Evolutionary conservation across 345 rosid species (phyloP), one percentile per base, ranked within the genome.

Genomic region (Eutrema yunnanense): DNA sequence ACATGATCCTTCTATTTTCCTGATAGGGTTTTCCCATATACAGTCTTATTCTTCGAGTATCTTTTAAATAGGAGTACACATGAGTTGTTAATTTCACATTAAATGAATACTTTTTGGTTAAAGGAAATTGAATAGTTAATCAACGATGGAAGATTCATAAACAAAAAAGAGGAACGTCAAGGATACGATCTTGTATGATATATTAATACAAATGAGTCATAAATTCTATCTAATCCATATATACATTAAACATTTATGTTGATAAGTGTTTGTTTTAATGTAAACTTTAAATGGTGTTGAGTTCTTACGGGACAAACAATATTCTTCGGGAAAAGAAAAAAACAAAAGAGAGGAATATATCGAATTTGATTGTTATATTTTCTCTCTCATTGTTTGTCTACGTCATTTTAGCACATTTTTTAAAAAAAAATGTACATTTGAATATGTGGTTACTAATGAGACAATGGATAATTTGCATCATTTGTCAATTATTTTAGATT

Each of bases 91-190:
- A 30, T 16, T 58, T 46, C 54, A 61, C 43, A 61, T 46, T 27
- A 5, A 48, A 42, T 59, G 40, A 52, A 67, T 67, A 57, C 5
- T 34, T 52, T 72, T 46, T 38, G 34, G 29, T 47, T 5, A 47
- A 16, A 65, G 14, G 29, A 47, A 41, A 61, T 38, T 38, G 14
- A 56, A 50, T 67, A 32, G 56, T 34, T 60, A 52, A 67, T 60
- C n/a, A 60, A 34, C 30, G n/a, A 51, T 42, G 36, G 57, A 61
- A 44, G 69, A 53, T 60, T 52, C 41, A 75, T 27, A 26, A 61
- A 68, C 37, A 44, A 61, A 62, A 75, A 75, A 75, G 70, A 75
- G 70, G 59, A 75, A 62, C 74, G 74, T 69, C 59, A 58, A 62
- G 52, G 79, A 75, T 75, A 75, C 74, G 79, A 75, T 75, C 64